These are phyloP conservation scores for Ogataea salicorniae DNA, from an alignment of 805 yeast genomes.

Conservation along the genomic window DNA sequence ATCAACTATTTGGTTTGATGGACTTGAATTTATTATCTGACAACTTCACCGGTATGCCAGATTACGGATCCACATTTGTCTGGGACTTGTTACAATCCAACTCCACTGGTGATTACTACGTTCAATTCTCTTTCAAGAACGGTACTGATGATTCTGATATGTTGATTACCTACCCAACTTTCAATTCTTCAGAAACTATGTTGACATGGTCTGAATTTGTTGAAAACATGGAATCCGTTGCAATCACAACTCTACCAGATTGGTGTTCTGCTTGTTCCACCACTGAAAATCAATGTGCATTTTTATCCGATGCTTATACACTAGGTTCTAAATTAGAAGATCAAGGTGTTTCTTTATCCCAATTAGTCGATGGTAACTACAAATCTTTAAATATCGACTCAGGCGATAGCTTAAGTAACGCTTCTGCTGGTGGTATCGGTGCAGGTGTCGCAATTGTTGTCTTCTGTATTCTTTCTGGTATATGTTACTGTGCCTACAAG, in stretches of 20 bases:
- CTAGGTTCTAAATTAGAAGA: conserved; percentile 25
- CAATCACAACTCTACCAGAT: conserved; percentile 22
- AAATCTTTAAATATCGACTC: conserved; percentile 15
- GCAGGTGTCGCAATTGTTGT: conserved; percentile 49
- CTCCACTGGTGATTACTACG: conserved; percentile 26
- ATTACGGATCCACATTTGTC: conserved; percentile 41
- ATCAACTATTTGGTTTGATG: conserved; percentile 34
- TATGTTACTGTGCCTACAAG: conserved; percentile 22
- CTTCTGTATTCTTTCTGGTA: conserved; percentile 30
- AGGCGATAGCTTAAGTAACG: conserved; percentile 27
- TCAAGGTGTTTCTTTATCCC: conserved; percentile 29
- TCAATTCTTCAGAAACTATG: conserved; percentile 28
- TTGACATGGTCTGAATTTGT: conserved; percentile 36
- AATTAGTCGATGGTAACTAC: conserved; percentile 26
- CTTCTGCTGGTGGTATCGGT: conserved; percentile 48
- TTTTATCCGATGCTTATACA: conserved; percentile 29
- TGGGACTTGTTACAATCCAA: conserved; percentile 35
- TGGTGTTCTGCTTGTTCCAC: conserved; percentile 41
- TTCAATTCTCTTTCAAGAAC: conserved; percentile 42
- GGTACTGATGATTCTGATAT: conserved; percentile 36
- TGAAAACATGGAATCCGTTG: conserved; percentile 20
- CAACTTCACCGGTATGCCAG: conserved; percentile 42
- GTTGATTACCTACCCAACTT: conserved; percentile 34
- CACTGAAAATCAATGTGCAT: conserved; percentile 30
- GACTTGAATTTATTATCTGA: conserved; percentile 30